Conservation (phyloP, 192 early-diverging fungal genomes). For the Entrophospora sp. region DNA sequence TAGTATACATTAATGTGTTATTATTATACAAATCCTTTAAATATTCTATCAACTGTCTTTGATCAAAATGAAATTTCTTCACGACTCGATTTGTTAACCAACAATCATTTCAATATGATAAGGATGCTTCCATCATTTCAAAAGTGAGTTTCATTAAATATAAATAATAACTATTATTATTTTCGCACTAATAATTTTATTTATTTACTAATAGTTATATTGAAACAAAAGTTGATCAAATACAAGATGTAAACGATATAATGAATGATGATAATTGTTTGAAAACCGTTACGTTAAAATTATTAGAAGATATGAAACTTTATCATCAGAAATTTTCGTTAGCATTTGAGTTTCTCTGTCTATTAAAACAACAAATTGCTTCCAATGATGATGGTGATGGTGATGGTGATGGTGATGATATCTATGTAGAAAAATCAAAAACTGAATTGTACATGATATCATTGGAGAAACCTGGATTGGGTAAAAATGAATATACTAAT, state of each 20-base stretch:
- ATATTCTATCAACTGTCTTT: conserved; percentile 42
- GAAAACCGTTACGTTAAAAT: conserved; percentile 35
- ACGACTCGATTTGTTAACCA: conserved; percentile 26
- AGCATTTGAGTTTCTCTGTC: conserved; percentile 48
- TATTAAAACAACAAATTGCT: conserved; percentile 46
- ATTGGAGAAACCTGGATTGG: conserved; percentile 34
- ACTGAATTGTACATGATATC: conserved; percentile 60
- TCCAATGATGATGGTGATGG: conserved; percentile 24
- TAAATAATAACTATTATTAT: neutral
- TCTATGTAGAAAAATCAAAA: conserved; percentile 41
- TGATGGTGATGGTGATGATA: neutral
- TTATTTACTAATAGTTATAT: conserved; percentile 14
- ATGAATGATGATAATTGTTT: conserved; percentile 55
- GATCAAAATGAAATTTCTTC: conserved; percentile 14
- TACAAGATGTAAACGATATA: conserved; percentile 33
- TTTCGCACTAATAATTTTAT: neutral
- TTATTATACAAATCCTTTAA: conserved; percentile 79
- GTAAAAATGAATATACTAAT: conserved; percentile 26
- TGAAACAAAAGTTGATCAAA: conserved; percentile 27
- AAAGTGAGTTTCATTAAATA: conserved; percentile 22
- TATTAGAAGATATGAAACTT: conserved; percentile 35
- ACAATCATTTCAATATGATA: conserved; percentile 52
- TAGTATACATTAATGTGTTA: conserved; percentile 83
- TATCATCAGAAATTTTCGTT: conserved; percentile 56
- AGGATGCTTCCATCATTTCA: conserved; percentile 67